phyloP scores from a whole-genome alignment of 495 filamentous ascomycete genomes.

The Penicillium diatomitis region DNA sequence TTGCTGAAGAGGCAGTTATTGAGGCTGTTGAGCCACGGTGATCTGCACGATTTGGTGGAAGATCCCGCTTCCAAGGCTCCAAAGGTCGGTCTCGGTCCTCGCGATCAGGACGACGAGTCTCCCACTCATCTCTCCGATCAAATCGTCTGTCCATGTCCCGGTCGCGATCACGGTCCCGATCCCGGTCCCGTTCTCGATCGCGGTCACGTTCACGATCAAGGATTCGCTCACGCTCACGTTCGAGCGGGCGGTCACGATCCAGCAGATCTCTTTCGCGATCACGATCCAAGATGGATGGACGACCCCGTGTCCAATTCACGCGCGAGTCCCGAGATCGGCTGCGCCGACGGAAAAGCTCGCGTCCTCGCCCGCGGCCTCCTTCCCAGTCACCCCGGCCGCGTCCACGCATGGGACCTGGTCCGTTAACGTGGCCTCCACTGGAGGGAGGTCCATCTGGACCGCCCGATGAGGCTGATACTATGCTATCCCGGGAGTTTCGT shows the following conservation, averaged over 20 bases:
- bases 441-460: conserved; percentile 52
- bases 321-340: conserved; percentile 60
- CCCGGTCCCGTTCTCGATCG: conserved; percentile 25
- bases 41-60: conserved; percentile 32
- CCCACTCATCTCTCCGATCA: conserved; percentile 39
- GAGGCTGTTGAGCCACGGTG: conserved; percentile 30
- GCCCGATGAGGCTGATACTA: conserved; percentile 59
- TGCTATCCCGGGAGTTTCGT: conserved; percentile 50
- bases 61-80: conserved; percentile 46
- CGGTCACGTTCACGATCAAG: conserved; percentile 22
- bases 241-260: conserved; percentile 18
- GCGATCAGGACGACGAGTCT: conserved; percentile 29
- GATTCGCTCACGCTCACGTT: conserved; percentile 27
- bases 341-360: conserved; percentile 44
- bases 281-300: conserved; percentile 35
- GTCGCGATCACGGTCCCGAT: conserved; percentile 29
- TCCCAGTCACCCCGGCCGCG: conserved; percentile 63
- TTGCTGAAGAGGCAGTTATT: conserved; percentile 13
- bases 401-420: conserved; percentile 49
- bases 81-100: conserved; percentile 53
- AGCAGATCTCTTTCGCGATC: conserved; percentile 26
- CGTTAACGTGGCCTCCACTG: conserved; percentile 40
- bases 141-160: conserved; percentile 27
- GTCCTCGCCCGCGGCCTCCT: conserved; percentile 46
- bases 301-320: conserved; percentile 33